Conservation (phyloP, 208 protist species). For the Wallacemonas sp. region DNA sequence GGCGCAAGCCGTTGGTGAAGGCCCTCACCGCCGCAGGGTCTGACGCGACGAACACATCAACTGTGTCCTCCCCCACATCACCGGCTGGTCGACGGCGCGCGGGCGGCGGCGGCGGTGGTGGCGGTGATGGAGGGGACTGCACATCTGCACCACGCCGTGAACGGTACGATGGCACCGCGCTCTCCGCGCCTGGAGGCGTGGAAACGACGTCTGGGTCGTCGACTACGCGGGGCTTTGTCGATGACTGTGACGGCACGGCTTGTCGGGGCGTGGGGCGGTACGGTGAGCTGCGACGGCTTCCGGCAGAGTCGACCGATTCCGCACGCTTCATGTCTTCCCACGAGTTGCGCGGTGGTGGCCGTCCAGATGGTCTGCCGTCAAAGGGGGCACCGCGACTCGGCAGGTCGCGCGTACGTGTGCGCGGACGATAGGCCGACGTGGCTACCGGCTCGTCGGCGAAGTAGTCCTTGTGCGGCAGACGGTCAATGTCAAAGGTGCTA, state of each 20-base stretch:
- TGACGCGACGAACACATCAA: not conserved
- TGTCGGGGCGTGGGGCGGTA: too few relatives aligned
- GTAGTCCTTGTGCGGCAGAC: conserved; percentile 4
- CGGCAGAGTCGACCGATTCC: not conserved
- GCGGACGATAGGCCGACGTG: too few relatives aligned
- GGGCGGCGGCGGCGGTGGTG: not conserved
- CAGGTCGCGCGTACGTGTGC: too few relatives aligned
- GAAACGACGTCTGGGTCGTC: conserved; percentile 3
- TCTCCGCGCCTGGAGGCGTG: not conserved
- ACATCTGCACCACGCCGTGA: not conserved
- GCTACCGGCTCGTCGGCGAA: conserved; percentile 1
- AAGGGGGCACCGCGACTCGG: too few relatives aligned
- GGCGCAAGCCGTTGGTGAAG: not conserved
- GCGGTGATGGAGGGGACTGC: not conserved
- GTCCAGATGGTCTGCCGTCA: too few relatives aligned
- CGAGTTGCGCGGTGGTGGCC: not conserved
- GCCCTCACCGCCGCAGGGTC: not conserved
- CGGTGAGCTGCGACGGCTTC: not conserved
- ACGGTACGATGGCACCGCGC: not conserved
- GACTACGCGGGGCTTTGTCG: too few relatives aligned
- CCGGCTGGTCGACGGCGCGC: too few relatives aligned
- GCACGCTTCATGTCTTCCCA: not conserved
- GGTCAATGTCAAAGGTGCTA: not conserved
- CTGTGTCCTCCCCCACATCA: not conserved
- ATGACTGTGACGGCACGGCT: too few relatives aligned